Conservation (phyloP, 176 grass and related monocot genomes). For the Aegilops bicornis region DNA sequence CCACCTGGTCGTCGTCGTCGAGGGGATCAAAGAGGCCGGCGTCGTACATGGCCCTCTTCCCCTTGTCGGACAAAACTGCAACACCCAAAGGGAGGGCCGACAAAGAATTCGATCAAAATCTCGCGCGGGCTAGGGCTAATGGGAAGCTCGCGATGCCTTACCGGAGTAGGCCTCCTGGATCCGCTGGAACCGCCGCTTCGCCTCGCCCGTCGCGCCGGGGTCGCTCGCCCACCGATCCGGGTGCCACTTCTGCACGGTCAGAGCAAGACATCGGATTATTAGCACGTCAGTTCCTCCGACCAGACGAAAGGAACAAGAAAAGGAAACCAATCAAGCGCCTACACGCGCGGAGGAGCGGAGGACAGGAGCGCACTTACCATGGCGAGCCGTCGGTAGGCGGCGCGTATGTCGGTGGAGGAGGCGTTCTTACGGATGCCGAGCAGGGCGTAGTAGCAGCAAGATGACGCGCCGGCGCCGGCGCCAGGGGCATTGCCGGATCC, state of each 20-base stretch:
- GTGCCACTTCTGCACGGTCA: constrained; percentile 78
- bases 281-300: background rate
- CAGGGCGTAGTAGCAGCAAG: constrained; percentile 78
- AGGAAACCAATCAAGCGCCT: background rate
- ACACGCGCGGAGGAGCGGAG: background rate
- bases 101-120: constrained; percentile 17
- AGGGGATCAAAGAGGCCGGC: constrained; percentile 84
- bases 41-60: constrained; percentile 93
- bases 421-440: constrained; percentile 84
- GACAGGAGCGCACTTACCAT: constrained; percentile 47
- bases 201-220: constrained; percentile 61
- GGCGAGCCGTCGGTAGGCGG: constrained; percentile 84
- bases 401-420: constrained; percentile 68
- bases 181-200: constrained; percentile 90
- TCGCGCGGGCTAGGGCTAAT: background rate
- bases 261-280: constrained; percentile 19
- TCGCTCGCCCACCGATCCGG: constrained; percentile 89
- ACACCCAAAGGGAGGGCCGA: background rate
- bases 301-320: background rate
- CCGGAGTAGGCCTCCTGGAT: constrained; percentile 99
- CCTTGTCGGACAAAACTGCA: constrained; percentile 90
- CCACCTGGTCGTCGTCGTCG: constrained; percentile 83
- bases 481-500: constrained; percentile 69
- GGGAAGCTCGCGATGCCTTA: constrained; percentile 36
- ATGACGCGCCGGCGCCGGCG: constrained; percentile 49